Base-by-base conservation (phyloP, 2,329 filamentous ascomycete species). In the Raffaelea deltoideospora region DNA sequence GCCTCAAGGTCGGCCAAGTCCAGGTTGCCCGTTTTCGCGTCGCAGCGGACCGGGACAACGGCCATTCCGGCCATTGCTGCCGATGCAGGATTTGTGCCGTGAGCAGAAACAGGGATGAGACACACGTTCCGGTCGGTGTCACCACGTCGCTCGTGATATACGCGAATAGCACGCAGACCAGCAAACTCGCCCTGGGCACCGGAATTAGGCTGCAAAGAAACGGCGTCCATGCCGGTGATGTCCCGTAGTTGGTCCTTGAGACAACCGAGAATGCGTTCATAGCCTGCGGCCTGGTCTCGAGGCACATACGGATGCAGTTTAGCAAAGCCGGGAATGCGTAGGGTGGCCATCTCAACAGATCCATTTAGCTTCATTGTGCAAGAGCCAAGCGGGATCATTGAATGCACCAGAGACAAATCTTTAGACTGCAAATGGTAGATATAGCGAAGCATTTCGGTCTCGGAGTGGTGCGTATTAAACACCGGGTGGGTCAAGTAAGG, bases 291-390 rank as follows among this genome's bases (percentile, higher is more conserved):
- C 44, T 77, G 67, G 32, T 72, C 61, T 0, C 61, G 50, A 0
- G 80, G 79, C 27, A 77, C 72, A 50, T 86, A 85, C 0, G 88
- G 88, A 59, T 96, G 88, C 24, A 93, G 67, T 42, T 79, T 74
- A 30, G 81, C 71, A 50, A 87, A 84, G 34, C 78, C 73, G 1
- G 77, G 74, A 59, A 76, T 79, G 1, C 82, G 82, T 38, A 95
- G 69, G 8, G 87, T 80, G 14, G 82, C 71, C 88, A 96, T 95
- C 62, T 95, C 85, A 1, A 83, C 83, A 3, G 87, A 90, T 30
- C 81, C 83, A 55, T 95, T 95, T 37, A 95, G 75, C 67, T 96
- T 96, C 88, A 96, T 96, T 13, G 88, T 96, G 65, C 88, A 96
- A 1, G 88, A 95, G 17, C 88, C 88, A 1, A 96, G 72, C 3